phyloP scores from a whole-genome alignment of 192 early-diverging fungal species.

The Backusella macrospora region DNA sequence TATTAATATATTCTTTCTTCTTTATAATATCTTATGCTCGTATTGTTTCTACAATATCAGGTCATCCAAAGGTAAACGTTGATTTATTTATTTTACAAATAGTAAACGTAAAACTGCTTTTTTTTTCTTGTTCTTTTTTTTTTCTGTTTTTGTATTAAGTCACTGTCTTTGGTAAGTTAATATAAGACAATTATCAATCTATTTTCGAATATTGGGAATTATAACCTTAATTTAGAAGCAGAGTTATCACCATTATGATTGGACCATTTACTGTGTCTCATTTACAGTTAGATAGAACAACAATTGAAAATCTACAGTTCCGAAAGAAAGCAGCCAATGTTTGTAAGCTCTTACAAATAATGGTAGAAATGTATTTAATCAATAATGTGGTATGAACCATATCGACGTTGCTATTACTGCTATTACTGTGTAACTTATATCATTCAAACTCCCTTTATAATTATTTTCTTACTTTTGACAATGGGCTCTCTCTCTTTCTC shows the following conservation, averaged over 20 bases:
- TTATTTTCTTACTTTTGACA: too few species aligned
- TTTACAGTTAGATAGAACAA: constrained; percentile 27
- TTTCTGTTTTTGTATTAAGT: constrained; percentile 18
- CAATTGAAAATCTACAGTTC: constrained; percentile 27
- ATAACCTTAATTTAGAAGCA: constrained; percentile 7
- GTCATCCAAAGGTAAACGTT: constrained; percentile 40
- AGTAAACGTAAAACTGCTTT: not conserved
- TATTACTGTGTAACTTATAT: too few species aligned
- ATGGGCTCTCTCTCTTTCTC: too few species aligned
- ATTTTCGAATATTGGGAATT: not conserved
- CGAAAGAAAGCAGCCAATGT: constrained; percentile 13
- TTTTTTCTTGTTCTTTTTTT: not conserved
- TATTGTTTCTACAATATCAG: constrained; percentile 44
- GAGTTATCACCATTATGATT: constrained; percentile 20
- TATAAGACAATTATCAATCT: not conserved
- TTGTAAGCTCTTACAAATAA: constrained; percentile 27
- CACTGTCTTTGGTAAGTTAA: constrained; percentile 47
- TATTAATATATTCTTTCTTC: constrained; percentile 40
- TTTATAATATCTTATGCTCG: constrained; percentile 48
- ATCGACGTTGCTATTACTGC: too few species aligned
- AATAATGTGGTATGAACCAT: too few species aligned
- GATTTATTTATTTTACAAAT: not conserved
- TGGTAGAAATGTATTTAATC: constrained; percentile 49
- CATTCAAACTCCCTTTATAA: too few species aligned
- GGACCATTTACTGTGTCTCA: constrained; percentile 29